A percentile compares a stretch with the other conserved stretches of the same genome.
Evolutionary conservation across 163 green algal species (phyloP).

Genomic region (Chloromonas sp.): DNA sequence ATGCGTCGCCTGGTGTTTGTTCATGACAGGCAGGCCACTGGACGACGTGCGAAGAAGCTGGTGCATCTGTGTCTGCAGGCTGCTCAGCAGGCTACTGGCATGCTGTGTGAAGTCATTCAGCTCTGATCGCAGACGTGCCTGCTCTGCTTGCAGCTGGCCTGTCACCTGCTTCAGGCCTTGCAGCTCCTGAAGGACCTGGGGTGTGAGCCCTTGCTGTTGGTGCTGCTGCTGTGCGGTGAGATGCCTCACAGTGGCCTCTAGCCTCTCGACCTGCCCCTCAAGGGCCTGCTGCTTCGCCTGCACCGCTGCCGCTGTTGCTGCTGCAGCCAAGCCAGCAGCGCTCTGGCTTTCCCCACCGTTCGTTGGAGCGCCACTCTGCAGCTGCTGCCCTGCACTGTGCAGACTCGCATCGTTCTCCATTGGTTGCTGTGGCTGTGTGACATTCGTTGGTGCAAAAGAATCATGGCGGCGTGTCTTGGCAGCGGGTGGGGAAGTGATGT

Average conservation of each 20-base stretch:
- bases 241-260: background rate
- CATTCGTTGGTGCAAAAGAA: no score
- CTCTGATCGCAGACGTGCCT: background rate
- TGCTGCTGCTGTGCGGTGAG: background rate
- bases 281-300: background rate
- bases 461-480: no score
- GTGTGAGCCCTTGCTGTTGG: background rate
- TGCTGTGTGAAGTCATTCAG: background rate
- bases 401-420: no score
- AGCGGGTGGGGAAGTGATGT: no score
- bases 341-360: no score
- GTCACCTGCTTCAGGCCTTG: background rate
- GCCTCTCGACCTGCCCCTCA: background rate
- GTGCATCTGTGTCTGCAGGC: background rate
- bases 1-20: no score
- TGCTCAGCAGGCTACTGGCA: background rate
- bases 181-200: background rate
- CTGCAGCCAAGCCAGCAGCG: background rate
- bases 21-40: no score
- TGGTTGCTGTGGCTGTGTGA: no score
- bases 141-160: background rate
- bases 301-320: no score
- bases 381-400: no score
- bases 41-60: background rate
- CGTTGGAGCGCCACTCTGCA: no score